phyloP scores from a whole-genome alignment of 2,329 filamentous ascomycete species.

The Scedosporium boydii region DNA sequence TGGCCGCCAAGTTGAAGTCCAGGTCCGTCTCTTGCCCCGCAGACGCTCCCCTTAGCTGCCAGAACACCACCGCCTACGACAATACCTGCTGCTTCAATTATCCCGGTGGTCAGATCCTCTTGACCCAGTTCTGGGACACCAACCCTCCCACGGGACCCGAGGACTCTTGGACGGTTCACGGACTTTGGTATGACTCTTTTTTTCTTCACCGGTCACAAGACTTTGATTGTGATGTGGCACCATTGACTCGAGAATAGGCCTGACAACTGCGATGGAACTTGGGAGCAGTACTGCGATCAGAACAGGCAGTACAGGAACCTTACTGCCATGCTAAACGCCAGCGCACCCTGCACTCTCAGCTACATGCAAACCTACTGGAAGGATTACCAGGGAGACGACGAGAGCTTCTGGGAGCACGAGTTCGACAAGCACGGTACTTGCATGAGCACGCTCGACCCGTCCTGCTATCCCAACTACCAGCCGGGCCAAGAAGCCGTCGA shows the following conservation, averaged over 20 bases:
- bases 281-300: conserved; percentile 55
- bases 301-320: conserved; percentile 56
- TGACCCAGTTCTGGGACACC: conserved; percentile 73
- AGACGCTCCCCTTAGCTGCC: conserved; percentile 48
- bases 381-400: conserved; percentile 53
- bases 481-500: conserved; percentile 56
- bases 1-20: not conserved
- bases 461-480: conserved; percentile 54
- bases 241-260: conserved; percentile 29
- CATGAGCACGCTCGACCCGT: conserved; percentile 56
- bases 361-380: conserved; percentile 69
- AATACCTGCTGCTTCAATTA: conserved; percentile 68
- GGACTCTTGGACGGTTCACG: conserved; percentile 68
- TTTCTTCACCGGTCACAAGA: not conserved
- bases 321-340: conserved; percentile 47
- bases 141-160: conserved; percentile 53
- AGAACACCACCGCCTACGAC: conserved; percentile 48
- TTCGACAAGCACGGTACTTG: conserved; percentile 69
- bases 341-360: conserved; percentile 44
- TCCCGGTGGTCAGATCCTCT: conserved; percentile 60
- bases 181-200: conserved; percentile 35
- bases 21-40: conserved; percentile 15
- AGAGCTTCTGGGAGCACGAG: conserved; percentile 64
- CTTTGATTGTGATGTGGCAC: not conserved
- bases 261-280: conserved; percentile 61